Evolutionary conservation across 2,329 filamentous ascomycete species (phyloP).

Genomic region (Lasiodiplodia theobromae): DNA sequence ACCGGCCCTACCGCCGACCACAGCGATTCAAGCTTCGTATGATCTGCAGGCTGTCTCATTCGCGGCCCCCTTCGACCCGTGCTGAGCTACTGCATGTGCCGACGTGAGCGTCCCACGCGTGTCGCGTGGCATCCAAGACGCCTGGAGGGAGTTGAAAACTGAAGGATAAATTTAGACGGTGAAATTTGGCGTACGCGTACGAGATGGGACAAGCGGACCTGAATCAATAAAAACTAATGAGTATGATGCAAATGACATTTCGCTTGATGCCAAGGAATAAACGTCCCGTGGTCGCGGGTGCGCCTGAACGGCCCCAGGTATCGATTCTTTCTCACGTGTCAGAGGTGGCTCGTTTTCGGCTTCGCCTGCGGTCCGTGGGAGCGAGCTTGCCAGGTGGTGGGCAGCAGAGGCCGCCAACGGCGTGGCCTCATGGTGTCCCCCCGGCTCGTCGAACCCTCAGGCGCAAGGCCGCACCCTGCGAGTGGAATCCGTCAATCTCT

Average conservation of each 20-base stretch:
- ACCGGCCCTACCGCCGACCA: constrained; percentile 23
- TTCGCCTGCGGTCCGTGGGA: not conserved
- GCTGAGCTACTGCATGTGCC: constrained; percentile 24
- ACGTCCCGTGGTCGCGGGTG: constrained; percentile 8
- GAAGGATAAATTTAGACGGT: constrained; percentile 14
- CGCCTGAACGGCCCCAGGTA: constrained; percentile 24
- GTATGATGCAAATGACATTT: constrained; percentile 24
- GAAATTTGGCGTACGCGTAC: constrained; percentile 25
- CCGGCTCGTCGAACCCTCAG: not conserved
- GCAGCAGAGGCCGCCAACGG: constrained; percentile 6
- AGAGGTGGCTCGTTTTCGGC: constrained; percentile 18
- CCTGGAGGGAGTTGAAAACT: not conserved
- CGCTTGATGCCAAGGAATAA: constrained; percentile 26
- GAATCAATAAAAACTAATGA: constrained; percentile 27
- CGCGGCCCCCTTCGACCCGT: constrained; percentile 21
- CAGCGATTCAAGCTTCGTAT: constrained; percentile 28
- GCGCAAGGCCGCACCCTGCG: constrained; percentile 19
- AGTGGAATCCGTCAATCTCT: constrained; percentile 24
- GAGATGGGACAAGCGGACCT: constrained; percentile 13
- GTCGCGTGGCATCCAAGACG: constrained; percentile 10
- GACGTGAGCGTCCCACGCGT: constrained; percentile 8
- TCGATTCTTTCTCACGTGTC: constrained; percentile 25
- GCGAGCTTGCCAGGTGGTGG: not conserved
- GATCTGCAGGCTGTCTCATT: constrained; percentile 23
- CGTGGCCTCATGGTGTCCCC: constrained; percentile 8